Evolutionary conservation across 164 flowering plant genomes (phyloP).

Genomic region (Aristolochia fimbriata): DNA sequence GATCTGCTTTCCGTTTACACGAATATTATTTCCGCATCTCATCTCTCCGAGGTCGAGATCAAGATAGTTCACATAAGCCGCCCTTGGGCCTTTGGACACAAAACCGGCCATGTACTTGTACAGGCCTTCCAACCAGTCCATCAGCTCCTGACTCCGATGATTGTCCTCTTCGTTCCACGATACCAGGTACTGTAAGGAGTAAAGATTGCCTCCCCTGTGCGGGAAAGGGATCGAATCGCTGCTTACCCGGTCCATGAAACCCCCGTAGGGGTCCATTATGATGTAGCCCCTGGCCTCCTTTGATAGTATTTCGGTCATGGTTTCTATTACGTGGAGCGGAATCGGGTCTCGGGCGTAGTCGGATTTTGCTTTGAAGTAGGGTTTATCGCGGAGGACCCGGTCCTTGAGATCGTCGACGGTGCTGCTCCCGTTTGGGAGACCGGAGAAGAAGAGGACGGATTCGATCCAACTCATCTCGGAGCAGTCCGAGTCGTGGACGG

Average conservation of each 20-base stretch:
- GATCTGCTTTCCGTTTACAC: background rate
- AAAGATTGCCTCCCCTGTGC: slow-evolving; percentile 20
- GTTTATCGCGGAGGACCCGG: slow-evolving; percentile 13
- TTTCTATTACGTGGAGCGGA: slow-evolving; percentile 7
- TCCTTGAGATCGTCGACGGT: slow-evolving; percentile 12
- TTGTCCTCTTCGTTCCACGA: slow-evolving; percentile 17
- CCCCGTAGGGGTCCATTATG: slow-evolving; percentile 25
- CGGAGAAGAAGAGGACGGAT: slow-evolving; percentile 18
- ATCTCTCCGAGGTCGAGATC: slow-evolving; percentile 26
- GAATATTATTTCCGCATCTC: slow-evolving; percentile 1
- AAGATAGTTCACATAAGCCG: slow-evolving; percentile 23
- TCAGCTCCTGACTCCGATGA: slow-evolving; percentile 3
- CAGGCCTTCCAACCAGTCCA: slow-evolving; percentile 16
- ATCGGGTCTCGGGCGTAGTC: slow-evolving; percentile 14
- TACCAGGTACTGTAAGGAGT: slow-evolving; percentile 18
- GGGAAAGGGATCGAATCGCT: slow-evolving; percentile 17
- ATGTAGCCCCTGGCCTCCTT: slow-evolving; percentile 19
- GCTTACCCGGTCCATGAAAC: slow-evolving; percentile 14
- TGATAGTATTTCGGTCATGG: slow-evolving; percentile 4
- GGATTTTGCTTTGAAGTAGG: slow-evolving; percentile 22
- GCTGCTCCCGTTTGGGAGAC: slow-evolving; percentile 7
- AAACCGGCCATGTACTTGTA: slow-evolving; percentile 15
- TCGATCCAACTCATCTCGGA: slow-evolving; percentile 23
- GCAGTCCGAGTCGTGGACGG: slow-evolving; percentile 9
- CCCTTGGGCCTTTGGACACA: slow-evolving; percentile 17